These are phyloP conservation scores for Fusarium foetens DNA, from an alignment of 2,329 filamentous ascomycete genomes.

Conservation along the genomic window DNA sequence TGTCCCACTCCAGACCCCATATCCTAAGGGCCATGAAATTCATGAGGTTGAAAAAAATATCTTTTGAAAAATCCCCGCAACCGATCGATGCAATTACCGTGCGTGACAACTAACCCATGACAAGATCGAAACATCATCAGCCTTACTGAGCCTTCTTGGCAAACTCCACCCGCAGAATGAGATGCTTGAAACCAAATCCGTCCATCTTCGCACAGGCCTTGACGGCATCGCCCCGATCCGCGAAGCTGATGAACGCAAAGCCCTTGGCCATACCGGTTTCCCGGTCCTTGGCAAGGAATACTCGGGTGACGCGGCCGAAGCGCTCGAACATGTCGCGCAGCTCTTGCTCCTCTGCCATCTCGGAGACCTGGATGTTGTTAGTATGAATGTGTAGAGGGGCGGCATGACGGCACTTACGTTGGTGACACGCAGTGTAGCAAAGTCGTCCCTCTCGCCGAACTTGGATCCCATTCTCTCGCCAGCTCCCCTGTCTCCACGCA, in stretches of 20 bases:
- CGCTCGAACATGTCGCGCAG: slow-evolving; percentile 98
- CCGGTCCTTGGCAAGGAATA: slow-evolving; percentile 97
- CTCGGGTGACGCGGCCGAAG: slow-evolving; percentile 94
- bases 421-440: slow-evolving; percentile 95
- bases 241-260: slow-evolving; percentile 98
- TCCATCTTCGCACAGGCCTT: slow-evolving; percentile 98
- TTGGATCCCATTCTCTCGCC: slow-evolving; percentile 92
- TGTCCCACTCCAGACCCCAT: slow-evolving; percentile 33
- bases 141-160: slow-evolving; percentile 74
- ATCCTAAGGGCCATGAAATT: slow-evolving; percentile 44
- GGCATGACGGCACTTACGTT: slow-evolving; percentile 75
- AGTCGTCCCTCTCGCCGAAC: slow-evolving; percentile 91
- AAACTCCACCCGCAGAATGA: slow-evolving; percentile 88
- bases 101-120: slow-evolving; percentile 43
- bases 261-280: slow-evolving; percentile 97
- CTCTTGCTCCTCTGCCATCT: slow-evolving; percentile 96
- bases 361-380: slow-evolving; percentile 75
- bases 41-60: slow-evolving; percentile 40
- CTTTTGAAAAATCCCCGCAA: slow-evolving; percentile 25
- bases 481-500: slow-evolving; percentile 75
- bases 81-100: slow-evolving; percentile 46
- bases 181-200: slow-evolving; percentile 88
- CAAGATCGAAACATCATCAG: slow-evolving; percentile 45
- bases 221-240: slow-evolving; percentile 87
- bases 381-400: slow-evolving; percentile 14